A percentile compares a stretch with the other conserved stretches of the same genome.
phyloP scores from a whole-genome alignment of 257 asterid genomes.

The Plantago major region DNA sequence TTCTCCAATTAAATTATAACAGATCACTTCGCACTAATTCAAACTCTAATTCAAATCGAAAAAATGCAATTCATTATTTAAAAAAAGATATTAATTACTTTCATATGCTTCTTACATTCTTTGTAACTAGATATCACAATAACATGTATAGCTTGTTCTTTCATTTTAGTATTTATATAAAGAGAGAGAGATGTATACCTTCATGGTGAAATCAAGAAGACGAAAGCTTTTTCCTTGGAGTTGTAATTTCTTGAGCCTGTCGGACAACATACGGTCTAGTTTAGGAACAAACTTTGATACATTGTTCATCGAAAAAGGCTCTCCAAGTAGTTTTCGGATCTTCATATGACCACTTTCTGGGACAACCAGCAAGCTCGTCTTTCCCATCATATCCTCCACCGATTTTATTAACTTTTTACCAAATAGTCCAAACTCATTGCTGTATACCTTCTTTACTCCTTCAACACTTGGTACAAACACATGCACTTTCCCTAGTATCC shows the following conservation, averaged over 20 bases:
- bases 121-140: too few relatives aligned
- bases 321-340: conserved; percentile 42
- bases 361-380: conserved; percentile 45
- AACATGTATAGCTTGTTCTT: too few relatives aligned
- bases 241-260: conserved; percentile 34
- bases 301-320: conserved; percentile 59
- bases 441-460: conserved; percentile 40
- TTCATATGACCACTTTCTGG: conserved; percentile 40
- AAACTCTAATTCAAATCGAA: too few relatives aligned
- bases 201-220: conserved; percentile 49
- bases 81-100: too few relatives aligned
- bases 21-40: too few relatives aligned
- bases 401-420: conserved; percentile 54
- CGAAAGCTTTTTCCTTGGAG: conserved; percentile 38
- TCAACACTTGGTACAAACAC: conserved; percentile 50
- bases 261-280: conserved; percentile 32
- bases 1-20: too few relatives aligned
- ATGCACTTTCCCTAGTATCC: conserved; percentile 45
- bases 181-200: conserved; percentile 26
- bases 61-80: too few relatives aligned
- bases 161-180: too few relatives aligned
- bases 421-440: conserved; percentile 48
- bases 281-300: conserved; percentile 39
- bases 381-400: conserved; percentile 53
- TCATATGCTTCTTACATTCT: too few relatives aligned